Evolutionary conservation across 2,329 filamentous ascomycete genomes (phyloP), one percentile per base, ranked within the genome.

Genomic region (Epicoccum nigrum): DNA sequence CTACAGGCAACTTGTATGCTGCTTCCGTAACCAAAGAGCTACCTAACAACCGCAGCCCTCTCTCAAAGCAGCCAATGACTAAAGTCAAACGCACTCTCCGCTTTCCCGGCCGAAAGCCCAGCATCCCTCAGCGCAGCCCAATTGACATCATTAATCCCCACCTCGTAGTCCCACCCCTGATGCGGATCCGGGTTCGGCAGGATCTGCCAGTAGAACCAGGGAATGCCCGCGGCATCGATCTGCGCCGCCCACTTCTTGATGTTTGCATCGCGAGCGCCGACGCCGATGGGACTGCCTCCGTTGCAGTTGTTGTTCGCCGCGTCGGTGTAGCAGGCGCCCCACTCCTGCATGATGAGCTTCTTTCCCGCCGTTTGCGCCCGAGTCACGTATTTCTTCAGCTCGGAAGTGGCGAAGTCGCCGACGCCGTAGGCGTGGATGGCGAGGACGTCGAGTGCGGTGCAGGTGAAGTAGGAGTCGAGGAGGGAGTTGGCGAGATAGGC

Each of bases 51-150:
- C n/a, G n/a, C n/a, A n/a, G n/a, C n/a, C n/a, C n/a, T n/a, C n/a
- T n/a, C 23, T 25, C 23, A 25, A 9, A 25, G 23, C 6, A 25
- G 23, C 23, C 23, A 25, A 6, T 9, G 6, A 25, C 7, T 77
- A 77, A 20, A 19, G 16, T 37, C 17, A 7, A 23, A 53, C 0
- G 50, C 38, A 16, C 35, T 41, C 17, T 52, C 53, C 9, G 53
- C 53, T 42, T 42, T 44, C 13, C 44, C 45, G 37, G 50, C 54
- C 12, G 27, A 37, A 4, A 54, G 7, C 4, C 50, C 45, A 3
- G 48, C 49, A 6, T 37, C 38, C 38, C 34, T 50, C 8, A 49
- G 11, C 2, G 32, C 23, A 4, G 15, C 21, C 45, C 44, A 52
- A 13, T 51, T 54, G 7, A 34, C 42, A 42, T 53, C 50, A 9